Evolutionary conservation across 352 stramenopile genomes (phyloP).

Genomic region (Globisporangium spinosum): DNA sequence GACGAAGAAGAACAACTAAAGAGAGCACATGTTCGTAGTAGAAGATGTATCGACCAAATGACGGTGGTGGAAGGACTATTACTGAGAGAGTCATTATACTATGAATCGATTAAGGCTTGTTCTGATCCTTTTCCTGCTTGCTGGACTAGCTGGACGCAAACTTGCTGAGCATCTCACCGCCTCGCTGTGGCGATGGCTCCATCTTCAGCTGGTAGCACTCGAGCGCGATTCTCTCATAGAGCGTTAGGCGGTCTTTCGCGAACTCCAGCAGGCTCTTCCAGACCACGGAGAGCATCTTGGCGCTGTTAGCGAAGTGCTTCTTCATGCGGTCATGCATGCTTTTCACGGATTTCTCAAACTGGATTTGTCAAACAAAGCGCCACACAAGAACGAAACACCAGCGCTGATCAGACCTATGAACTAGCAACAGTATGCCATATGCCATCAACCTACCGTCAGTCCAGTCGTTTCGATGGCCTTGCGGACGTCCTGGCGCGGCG

Average conservation of each 20-base stretch:
- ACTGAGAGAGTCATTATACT: not conserved
- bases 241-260: constrained; percentile 27
- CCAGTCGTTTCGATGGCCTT: constrained; percentile 41
- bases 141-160: constrained; percentile 23
- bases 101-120: not conserved
- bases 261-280: constrained; percentile 58
- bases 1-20: constrained; percentile 22
- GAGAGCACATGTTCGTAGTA: not conserved
- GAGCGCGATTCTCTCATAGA: constrained; percentile 48
- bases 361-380: too few species aligned
- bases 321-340: constrained; percentile 72
- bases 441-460: constrained; percentile 27
- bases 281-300: constrained; percentile 46
- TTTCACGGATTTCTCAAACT: constrained; percentile 71
- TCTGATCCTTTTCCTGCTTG: not conserved
- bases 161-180: constrained; percentile 42
- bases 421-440: not conserved
- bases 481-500: constrained; percentile 52
- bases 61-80: not conserved
- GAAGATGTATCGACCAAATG: not conserved
- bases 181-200: constrained; percentile 39
- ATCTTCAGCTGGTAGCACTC: constrained; percentile 63
- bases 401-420: too few species aligned
- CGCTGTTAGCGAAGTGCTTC: constrained; percentile 55
- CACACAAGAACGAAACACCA: too few species aligned